Evolutionary conservation across 371 early-diverging fungal genomes (phyloP).

Genomic region (Mucor indicus): DNA sequence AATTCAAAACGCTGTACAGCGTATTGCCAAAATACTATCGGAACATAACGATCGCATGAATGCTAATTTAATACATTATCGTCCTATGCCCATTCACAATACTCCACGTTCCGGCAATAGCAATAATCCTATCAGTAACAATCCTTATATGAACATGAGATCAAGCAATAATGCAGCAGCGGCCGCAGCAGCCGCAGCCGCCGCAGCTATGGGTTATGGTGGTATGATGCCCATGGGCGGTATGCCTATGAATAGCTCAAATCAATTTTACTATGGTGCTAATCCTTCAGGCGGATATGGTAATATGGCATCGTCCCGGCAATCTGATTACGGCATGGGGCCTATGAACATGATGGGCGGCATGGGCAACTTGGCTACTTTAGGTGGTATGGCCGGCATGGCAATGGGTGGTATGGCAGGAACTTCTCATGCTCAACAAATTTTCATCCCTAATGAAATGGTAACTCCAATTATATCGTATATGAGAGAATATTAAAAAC

Average conservation of each 20-base stretch:
- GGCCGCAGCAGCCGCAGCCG: conserved; percentile 16
- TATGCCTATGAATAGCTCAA: conserved; percentile 36
- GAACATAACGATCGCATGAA: conserved; percentile 53
- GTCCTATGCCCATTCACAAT: conserved; percentile 46
- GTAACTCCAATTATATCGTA: conserved; percentile 21
- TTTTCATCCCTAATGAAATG: conserved; percentile 83
- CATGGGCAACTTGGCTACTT: conserved; percentile 24
- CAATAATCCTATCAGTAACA: neutral
- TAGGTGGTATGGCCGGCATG: conserved; percentile 29
- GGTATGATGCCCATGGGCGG: conserved; percentile 40
- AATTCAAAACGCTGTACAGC: conserved; percentile 76
- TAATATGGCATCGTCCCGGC: conserved; percentile 18
- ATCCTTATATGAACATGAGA: conserved; percentile 13
- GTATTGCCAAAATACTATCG: conserved; percentile 66
- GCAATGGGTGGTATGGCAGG: conserved; percentile 22
- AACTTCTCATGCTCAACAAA: conserved; percentile 66
- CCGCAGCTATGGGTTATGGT: conserved; percentile 31
- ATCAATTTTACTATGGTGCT: conserved; percentile 28
- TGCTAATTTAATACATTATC: conserved; percentile 50
- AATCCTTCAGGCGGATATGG: conserved; percentile 25
- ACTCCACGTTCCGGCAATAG: neutral
- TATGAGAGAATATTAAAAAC: neutral
- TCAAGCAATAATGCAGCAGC: conserved; percentile 8
- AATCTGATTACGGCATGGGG: conserved; percentile 21
- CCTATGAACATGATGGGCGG: conserved; percentile 27